Evolutionary conservation across 2,329 filamentous ascomycete genomes (phyloP).

Genomic region (Ceratocystis variospora): DNA sequence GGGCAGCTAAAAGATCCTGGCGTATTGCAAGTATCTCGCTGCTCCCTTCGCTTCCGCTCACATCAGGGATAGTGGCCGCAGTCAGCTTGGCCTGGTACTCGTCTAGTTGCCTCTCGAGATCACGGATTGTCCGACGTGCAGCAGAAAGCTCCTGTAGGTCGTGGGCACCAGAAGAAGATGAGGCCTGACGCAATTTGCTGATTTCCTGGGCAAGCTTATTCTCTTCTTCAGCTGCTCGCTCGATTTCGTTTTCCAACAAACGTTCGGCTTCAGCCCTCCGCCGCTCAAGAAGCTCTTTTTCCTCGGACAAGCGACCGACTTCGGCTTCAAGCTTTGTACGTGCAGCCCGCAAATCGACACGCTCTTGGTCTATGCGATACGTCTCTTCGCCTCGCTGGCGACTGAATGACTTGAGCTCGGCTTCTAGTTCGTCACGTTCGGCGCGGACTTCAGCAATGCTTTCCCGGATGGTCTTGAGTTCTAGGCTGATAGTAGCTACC

Average conservation of each 20-base stretch:
- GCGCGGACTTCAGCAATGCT: conserved; percentile 45
- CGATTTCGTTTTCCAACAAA: conserved; percentile 51
- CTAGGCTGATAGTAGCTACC: conserved; percentile 43
- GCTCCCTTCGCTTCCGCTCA: conserved; percentile 30
- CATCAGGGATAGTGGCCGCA: conserved; percentile 24
- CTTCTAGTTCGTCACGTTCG: conserved; percentile 55
- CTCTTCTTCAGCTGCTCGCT: conserved; percentile 52
- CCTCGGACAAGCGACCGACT: conserved; percentile 49
- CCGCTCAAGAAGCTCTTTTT: conserved; percentile 43
- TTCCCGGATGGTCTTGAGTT: conserved; percentile 45
- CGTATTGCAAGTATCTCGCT: conserved; percentile 47
- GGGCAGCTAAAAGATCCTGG: conserved; percentile 47
- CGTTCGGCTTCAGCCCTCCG: conserved; percentile 47
- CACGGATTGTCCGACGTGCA: conserved; percentile 48
- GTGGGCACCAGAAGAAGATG: conserved; percentile 32
- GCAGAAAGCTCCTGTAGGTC: conserved; percentile 43
- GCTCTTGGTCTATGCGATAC: conserved; percentile 52
- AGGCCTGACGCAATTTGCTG: conserved; percentile 34
- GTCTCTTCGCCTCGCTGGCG: conserved; percentile 41
- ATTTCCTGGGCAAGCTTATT: conserved; percentile 45
- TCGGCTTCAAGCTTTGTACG: conserved; percentile 56
- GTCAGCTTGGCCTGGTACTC: conserved; percentile 37
- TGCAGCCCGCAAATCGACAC: conserved; percentile 52
- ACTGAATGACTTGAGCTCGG: conserved; percentile 24
- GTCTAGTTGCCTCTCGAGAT: conserved; percentile 48